Percentiles rank a stretch among this genome's conserved stretches.
Evolutionary conservation across 345 rosid genomes (phyloP).

Genomic region (Acer campestre): DNA sequence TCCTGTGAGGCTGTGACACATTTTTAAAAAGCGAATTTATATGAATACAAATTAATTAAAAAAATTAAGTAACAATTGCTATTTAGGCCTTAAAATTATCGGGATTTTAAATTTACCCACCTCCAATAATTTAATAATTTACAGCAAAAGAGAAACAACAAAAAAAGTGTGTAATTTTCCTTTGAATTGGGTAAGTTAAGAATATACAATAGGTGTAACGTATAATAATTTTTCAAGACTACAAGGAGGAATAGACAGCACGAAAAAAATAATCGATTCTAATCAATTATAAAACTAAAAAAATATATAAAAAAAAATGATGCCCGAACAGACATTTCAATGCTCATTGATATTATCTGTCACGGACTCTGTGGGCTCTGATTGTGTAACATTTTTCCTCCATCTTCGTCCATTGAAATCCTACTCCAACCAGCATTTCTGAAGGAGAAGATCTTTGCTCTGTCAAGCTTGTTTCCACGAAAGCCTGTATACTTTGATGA

Average conservation of each 20-base stretch:
- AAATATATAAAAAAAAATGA: not conserved
- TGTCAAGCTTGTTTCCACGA: slow-evolving; percentile 68
- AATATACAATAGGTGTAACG: slow-evolving; percentile 25
- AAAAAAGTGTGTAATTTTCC: not conserved
- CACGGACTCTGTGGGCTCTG: slow-evolving; percentile 36
- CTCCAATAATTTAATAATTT: not conserved
- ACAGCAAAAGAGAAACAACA: not conserved
- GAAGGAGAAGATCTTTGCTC: slow-evolving; percentile 63
- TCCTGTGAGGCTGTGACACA: too few relatives aligned
- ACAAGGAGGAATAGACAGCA: slow-evolving; percentile 11
- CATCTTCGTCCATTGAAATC: slow-evolving; percentile 55
- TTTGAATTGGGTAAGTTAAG: slow-evolving; percentile 13
- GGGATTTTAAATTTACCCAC: too few relatives aligned
- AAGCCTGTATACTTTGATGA: slow-evolving; percentile 92
- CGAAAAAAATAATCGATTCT: slow-evolving; percentile 25
- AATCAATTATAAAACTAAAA: slow-evolving; percentile 11
- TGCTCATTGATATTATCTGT: slow-evolving; percentile 6
- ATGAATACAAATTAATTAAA: too few relatives aligned
- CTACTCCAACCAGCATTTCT: slow-evolving; percentile 72
- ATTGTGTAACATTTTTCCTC: slow-evolving; percentile 40
- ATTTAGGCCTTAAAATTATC: too few relatives aligned
- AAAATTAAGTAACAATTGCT: too few relatives aligned
- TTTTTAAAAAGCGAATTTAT: too few relatives aligned
- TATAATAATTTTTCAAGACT: not conserved
- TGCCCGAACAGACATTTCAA: not conserved